Evolutionary conservation across 495 filamentous ascomycete genomes (phyloP).

Genomic region (Barbatosphaeria neglecta): DNA sequence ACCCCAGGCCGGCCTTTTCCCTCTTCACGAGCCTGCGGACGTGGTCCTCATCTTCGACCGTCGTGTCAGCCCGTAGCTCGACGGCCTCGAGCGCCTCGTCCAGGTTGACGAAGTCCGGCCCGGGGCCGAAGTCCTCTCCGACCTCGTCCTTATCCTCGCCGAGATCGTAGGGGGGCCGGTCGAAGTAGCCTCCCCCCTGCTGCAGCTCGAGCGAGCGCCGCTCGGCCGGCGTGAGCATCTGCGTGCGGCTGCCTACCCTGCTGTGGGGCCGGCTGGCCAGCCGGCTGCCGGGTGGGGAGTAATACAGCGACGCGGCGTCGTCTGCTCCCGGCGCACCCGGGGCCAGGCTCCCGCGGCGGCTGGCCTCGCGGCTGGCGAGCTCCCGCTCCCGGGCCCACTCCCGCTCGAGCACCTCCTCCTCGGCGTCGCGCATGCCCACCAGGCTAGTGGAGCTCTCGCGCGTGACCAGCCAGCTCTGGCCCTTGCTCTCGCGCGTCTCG

Average conservation of each 20-base stretch:
- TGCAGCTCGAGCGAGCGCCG: slow-evolving; percentile 11
- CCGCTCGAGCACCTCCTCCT: slow-evolving; percentile 32
- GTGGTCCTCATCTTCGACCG: slow-evolving; percentile 41
- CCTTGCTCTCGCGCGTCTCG: slow-evolving; percentile 63
- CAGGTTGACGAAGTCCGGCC: slow-evolving; percentile 50
- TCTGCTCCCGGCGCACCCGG: too few relatives aligned
- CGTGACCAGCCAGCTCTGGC: slow-evolving; percentile 66
- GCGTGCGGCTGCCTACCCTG: slow-evolving; percentile 26
- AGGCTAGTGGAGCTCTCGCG: slow-evolving; percentile 62
- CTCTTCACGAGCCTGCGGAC: slow-evolving; percentile 42
- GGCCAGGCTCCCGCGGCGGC: slow-evolving; percentile 20
- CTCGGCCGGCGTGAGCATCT: slow-evolving; percentile 22
- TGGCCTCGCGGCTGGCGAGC: slow-evolving; percentile 19
- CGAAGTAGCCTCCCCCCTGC: slow-evolving; percentile 41
- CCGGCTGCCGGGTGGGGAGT: slow-evolving; percentile 27
- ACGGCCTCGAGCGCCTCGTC: slow-evolving; percentile 35
- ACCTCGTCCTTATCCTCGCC: slow-evolving; percentile 6
- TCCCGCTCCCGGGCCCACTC: slow-evolving; percentile 29
- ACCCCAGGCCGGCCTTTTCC: slow-evolving; percentile 56
- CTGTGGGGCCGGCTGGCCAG: slow-evolving; percentile 33
- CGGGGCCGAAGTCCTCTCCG: slow-evolving; percentile 25
- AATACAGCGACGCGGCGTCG: slow-evolving; percentile 24
- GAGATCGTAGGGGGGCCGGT: slow-evolving; percentile 9
- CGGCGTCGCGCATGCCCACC: slow-evolving; percentile 34
- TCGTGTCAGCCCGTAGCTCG: slow-evolving; percentile 27